Base-by-base conservation (phyloP, 2,329 filamentous ascomycete genomes). In the Verticillium nubilum region DNA sequence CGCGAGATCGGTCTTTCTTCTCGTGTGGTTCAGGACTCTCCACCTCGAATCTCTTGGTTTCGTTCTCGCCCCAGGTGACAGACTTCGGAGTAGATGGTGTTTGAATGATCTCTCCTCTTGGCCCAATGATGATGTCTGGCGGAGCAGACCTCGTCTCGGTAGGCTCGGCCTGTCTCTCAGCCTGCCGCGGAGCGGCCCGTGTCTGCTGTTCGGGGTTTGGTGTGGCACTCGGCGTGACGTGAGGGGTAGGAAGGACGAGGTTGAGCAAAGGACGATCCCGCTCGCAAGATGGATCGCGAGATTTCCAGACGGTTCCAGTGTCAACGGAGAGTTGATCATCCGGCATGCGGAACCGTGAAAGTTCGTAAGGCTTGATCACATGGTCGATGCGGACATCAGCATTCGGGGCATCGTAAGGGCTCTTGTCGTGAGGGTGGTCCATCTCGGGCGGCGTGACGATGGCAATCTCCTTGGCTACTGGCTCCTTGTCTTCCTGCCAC, bases 351-450 rank as follows among this genome's bases (percentile, higher is more conserved):
- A 78, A 75, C 52, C 68, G 70, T 60, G 70, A 62, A 58, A 85
- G 70, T 29, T 87, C 81, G 47, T 70, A 69, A 5, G 86, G 86
- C 58, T 78, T 75, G 62, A 87, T 78, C 61, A 82, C 72, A 65
- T 86, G 81, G 67, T 88, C 85, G 60, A 87, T 81, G 57, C 74
- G 76, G 58, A 88, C 84, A 68, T 88, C 86, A n/a, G 86, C 86
- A 66, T 88, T 77, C 2, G 86, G 86, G 7, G 72, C 81, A 62
- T 81, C 82, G 59, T 82, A 88, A 9, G 72, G 78, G 58, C 76
- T 79, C 70, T 80, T 80, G 47, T 77, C 76, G 10, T 75, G 72
- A 59, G 67, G 69, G 5, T 76, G 71, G 31, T 79, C 75, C 74
- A 80, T 79, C 60, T 78, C 77, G 23, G 83, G 83, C 12, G 85